Base-by-base conservation (phyloP, 768 basidiomycete species). In the Calocybe cyanea region DNA sequence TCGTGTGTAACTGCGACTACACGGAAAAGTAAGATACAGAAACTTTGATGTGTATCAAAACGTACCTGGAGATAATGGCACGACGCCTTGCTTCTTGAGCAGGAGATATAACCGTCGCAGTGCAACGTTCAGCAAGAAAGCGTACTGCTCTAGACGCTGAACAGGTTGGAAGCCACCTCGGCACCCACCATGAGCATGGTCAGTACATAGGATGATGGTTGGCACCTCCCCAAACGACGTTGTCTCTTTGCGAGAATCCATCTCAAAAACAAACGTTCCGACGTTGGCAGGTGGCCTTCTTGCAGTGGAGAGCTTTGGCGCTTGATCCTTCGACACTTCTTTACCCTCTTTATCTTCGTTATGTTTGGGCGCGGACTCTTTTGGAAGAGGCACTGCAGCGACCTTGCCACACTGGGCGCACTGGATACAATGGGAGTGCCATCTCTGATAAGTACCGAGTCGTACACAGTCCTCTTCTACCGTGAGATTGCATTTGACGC, bases 401-500 rank as follows among this genome's bases (percentile, higher is more conserved):
- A 72, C 72, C 61, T 84, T 89, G 7, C 90, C 87, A 57, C 95
- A 97, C 17, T 71, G 70, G 11, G 66, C 68, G 55, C 96, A 99
- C 48, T 86, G 81, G n/a, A 99, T 70, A 62, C 96, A 99, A 24
- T 87, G 76, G 1, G 92, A 89, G 66, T 99, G 96, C 96, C 96
- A 98, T 37, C 95, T 78, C 59, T 92, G 86, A 67, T 93, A 95
- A n/a, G 92, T 94, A 25, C 93, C 96, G 21, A 95, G 68, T 46
- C 96, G 78, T 36, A 92, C 88, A 58, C 96, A 98, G 54, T 98
- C 96, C 63, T 99, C 96, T 66, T 99, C 96, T 18, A 99, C 91
- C 0, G 95, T 95, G 51, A 82, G 71, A 34, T 78, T 76, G 64
- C 96, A 99, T 58, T 81, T 84, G 41, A 92, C 79, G 60, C 96